Percentiles rank a stretch among this genome's conserved stretches.
These are phyloP conservation scores for Afroboletus lepidellus DNA, from an alignment of 1,284 basidiomycete species.

Conservation along the genomic window DNA sequence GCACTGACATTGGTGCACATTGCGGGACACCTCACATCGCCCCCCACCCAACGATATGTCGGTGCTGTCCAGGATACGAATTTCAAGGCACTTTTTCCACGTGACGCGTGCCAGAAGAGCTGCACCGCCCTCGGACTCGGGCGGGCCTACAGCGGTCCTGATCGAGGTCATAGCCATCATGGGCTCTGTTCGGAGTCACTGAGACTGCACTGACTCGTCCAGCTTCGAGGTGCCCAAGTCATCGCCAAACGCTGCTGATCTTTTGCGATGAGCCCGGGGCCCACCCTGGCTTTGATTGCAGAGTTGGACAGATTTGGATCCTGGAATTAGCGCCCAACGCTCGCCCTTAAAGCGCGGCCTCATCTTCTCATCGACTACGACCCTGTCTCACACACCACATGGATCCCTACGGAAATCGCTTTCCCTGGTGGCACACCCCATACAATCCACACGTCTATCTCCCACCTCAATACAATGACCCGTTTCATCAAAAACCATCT, in stretches of 20 bases:
- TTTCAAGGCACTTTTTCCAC: too few species aligned
- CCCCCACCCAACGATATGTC: too few species aligned
- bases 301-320: slow-evolving; percentile 10
- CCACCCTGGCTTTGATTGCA: neutral
- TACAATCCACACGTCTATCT: slow-evolving; percentile 36
- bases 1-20: too few species aligned
- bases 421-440: slow-evolving; percentile 26
- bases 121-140: too few species aligned
- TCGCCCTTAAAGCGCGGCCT: slow-evolving; percentile 9
- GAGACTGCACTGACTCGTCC: neutral
- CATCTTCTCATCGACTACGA: slow-evolving; percentile 1
- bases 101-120: too few species aligned
- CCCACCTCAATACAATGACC: slow-evolving; percentile 19
- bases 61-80: too few species aligned
- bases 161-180: too few species aligned
- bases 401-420: slow-evolving; percentile 25
- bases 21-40: too few species aligned
- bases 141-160: too few species aligned
- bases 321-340: slow-evolving; percentile 16
- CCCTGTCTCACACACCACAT: slow-evolving; percentile 13
- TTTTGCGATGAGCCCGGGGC: neutral
- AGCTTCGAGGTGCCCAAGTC: neutral
- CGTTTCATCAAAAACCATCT: slow-evolving; percentile 12
- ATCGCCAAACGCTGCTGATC: neutral
- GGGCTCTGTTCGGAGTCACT: too few species aligned